Conservation (phyloP, 495 filamentous ascomycete species). For the Xylaria cubensis region DNA sequence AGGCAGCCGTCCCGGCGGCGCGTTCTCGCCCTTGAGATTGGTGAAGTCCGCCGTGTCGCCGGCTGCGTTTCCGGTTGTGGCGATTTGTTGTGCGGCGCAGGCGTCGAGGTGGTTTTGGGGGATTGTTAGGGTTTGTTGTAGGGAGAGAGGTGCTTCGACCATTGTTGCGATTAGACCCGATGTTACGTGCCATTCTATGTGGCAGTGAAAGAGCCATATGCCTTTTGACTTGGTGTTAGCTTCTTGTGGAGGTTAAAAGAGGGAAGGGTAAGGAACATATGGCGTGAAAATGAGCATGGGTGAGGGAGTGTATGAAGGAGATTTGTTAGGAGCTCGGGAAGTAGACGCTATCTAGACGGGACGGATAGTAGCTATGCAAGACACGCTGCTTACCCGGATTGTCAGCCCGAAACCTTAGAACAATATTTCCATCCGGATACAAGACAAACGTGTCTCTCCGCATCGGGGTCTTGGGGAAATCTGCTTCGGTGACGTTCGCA, state of each 20-base stretch:
- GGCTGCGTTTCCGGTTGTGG: slow-evolving; percentile 74
- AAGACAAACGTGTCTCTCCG: slow-evolving; percentile 65
- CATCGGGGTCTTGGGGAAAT: slow-evolving; percentile 53
- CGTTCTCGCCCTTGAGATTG: slow-evolving; percentile 68
- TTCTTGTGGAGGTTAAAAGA: neutral
- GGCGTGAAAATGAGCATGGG: slow-evolving; percentile 34
- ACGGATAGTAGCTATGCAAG: no score
- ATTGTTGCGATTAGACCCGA: slow-evolving; percentile 73
- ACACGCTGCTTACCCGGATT: slow-evolving; percentile 68
- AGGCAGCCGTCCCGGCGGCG: slow-evolving; percentile 62
- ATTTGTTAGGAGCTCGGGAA: neutral
- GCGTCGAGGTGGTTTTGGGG: slow-evolving; percentile 67
- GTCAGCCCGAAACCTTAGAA: slow-evolving; percentile 70
- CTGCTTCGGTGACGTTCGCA: slow-evolving; percentile 50
- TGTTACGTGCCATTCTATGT: slow-evolving; percentile 73
- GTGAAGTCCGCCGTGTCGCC: slow-evolving; percentile 69
- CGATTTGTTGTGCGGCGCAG: slow-evolving; percentile 60
- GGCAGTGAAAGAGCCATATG: slow-evolving; percentile 78
- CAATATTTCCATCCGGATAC: slow-evolving; percentile 62
- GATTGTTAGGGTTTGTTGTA: slow-evolving; percentile 67
- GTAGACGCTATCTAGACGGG: neutral
- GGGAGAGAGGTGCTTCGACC: slow-evolving; percentile 62
- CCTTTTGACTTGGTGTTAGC: slow-evolving; percentile 34
- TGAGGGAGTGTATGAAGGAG: neutral
- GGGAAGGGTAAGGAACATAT: neutral